Evolutionary conservation across 1,139 yeast genomes (phyloP).

Genomic region (Casaregolazyma lundiana): DNA sequence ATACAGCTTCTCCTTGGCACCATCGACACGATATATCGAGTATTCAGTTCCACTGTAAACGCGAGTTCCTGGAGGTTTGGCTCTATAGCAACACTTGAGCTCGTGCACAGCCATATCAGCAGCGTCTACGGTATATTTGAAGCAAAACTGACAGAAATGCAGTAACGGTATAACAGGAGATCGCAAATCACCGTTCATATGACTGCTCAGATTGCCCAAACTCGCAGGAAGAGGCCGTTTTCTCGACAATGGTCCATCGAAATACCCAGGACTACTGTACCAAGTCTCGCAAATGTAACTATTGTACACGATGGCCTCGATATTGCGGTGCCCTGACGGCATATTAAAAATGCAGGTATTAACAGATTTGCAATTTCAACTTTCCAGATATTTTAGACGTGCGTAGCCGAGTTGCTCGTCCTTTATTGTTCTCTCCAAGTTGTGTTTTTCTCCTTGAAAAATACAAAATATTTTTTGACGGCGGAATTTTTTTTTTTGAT

Average conservation of each 20-base stretch:
- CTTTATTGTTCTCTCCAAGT: too few species aligned
- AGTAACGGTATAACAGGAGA: constrained; percentile 32
- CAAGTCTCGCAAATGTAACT: constrained; percentile 64
- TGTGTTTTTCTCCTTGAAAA: too few species aligned
- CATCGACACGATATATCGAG: constrained; percentile 62
- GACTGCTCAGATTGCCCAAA: constrained; percentile 28
- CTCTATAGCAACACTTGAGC: constrained; percentile 42
- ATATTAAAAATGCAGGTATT: neutral
- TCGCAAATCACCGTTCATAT: constrained; percentile 12
- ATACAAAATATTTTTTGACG: too few species aligned
- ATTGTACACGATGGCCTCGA: constrained; percentile 62
- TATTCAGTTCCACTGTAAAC: constrained; percentile 59
- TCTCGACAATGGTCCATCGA: constrained; percentile 28
- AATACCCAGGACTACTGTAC: constrained; percentile 83
- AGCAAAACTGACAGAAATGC: constrained; percentile 75
- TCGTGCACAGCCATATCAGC: constrained; percentile 30
- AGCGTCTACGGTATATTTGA: constrained; percentile 60
- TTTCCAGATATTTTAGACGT: too few species aligned
- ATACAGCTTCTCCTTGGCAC: constrained; percentile 46
- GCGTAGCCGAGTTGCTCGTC: too few species aligned
- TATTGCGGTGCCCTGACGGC: constrained; percentile 42
- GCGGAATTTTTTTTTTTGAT: too few species aligned
- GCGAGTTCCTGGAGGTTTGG: constrained; percentile 57
- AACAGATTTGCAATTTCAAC: too few species aligned
- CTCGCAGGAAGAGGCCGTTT: constrained; percentile 8